Evolutionary conservation across 495 filamentous ascomycete genomes (phyloP), one percentile per base, ranked within the genome.

Genomic region (Polyplosphaeria fusca): DNA sequence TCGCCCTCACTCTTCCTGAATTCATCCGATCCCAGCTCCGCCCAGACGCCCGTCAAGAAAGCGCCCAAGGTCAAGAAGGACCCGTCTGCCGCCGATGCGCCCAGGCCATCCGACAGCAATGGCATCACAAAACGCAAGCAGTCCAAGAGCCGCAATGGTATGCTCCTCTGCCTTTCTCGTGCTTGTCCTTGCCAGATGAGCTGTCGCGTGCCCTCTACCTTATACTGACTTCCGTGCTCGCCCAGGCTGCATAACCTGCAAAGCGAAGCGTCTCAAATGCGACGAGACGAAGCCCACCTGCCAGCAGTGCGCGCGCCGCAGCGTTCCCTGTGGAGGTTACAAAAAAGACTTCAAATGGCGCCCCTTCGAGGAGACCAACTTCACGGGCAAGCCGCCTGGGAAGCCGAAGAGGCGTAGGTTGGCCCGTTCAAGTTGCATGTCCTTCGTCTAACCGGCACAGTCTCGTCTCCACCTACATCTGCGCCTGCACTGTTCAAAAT

Each of bases 341-440:
- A 87, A 84, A 66, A 91, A 87, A 69, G 85, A 88, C 64, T 89
- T 88, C 73, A 91, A 90, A 78, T 91, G 87, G 87, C 77, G 86
- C 28, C 78, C 86, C 1, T 88, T 89, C 61, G 87, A 87, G 63
- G 87, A 89, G 63, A 75, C 78, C 44, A 82, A 71, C 47, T 71
- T 86, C 53, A 70, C 69, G n/a, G 73, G 75, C 47, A 84, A 81
- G 59, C 63, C 70, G 40, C 61, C 70, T 9, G 51, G 64, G 20
- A 81, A 74, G 64, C 38, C 63, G 26, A 81, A 77, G 64, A 83
- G 79, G 70, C 71, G 81, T 81, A 69, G 27, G 67, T 46, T 14
- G 32, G 45, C 16, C 20, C 47, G 5, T 7, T 12, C 18, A 9
- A 14, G 3, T 14, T 11, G 28, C 30, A 40, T 35, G 12, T 40